Percentiles rank a stretch among this genome's conserved stretches.
phyloP scores from a whole-genome alignment of 805 yeast genomes.

The Sugiyamaella americana region DNA sequence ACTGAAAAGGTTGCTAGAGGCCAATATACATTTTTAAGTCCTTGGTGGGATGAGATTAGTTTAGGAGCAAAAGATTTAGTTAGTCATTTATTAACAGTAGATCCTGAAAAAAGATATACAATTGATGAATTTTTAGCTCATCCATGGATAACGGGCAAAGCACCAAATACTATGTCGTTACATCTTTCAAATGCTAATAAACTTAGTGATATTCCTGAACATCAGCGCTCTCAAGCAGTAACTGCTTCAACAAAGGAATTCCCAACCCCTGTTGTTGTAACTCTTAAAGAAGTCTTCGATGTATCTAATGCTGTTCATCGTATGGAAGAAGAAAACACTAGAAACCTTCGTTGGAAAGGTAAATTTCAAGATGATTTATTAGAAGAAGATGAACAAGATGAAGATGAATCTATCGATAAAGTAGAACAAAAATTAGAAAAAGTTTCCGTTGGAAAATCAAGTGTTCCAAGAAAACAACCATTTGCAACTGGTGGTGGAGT shows the following conservation, averaged over 20 bases:
- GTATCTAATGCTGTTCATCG: conserved; percentile 82
- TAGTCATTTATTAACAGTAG: conserved; percentile 59
- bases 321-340: conserved; percentile 56
- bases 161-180: conserved; percentile 16
- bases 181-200: not conserved
- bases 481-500: conserved; percentile 19
- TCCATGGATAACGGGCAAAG: conserved; percentile 58
- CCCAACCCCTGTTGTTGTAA: conserved; percentile 56
- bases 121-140: conserved; percentile 66
- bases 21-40: conserved; percentile 65
- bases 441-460: conserved; percentile 12
- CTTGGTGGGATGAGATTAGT: conserved; percentile 88
- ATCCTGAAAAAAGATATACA: conserved; percentile 60
- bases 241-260: conserved; percentile 11
- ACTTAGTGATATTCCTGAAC: not conserved
- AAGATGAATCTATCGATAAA: conserved; percentile 16
- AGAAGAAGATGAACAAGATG: conserved; percentile 32
- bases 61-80: conserved; percentile 65
- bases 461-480: conserved; percentile 6
- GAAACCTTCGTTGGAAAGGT: conserved; percentile 22
- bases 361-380: conserved; percentile 23
- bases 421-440: conserved; percentile 7
- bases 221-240: not conserved
- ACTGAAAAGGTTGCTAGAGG: conserved; percentile 79
- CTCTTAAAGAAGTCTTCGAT: conserved; percentile 80